These are phyloP conservation scores for Flueggea neowawraea DNA, from an alignment of 441 rosid genomes.

Conservation along the genomic window DNA sequence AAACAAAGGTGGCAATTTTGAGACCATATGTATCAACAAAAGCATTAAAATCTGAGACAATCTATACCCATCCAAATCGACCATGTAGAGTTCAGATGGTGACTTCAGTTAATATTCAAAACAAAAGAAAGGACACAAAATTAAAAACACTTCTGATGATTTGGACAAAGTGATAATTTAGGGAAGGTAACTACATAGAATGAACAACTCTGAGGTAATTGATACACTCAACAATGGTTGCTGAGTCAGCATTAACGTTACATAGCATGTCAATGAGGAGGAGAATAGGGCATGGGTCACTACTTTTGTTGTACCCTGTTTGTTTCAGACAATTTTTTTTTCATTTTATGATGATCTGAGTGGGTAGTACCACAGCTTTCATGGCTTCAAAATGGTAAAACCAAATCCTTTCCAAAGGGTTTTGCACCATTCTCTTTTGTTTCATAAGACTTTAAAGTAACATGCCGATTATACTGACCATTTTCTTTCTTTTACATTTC, in stretches of 20 bases:
- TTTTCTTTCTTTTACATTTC: no score
- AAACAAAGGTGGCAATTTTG: constrained; percentile 23
- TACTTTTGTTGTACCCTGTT: neutral
- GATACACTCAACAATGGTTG: no score
- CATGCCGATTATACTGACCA: no score
- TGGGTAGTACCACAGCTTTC: constrained; percentile 16
- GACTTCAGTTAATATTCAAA: neutral
- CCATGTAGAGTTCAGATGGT: neutral
- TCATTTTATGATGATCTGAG: constrained; percentile 8
- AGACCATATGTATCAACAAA: constrained; percentile 7
- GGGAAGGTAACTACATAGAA: neutral
- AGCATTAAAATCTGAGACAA: neutral
- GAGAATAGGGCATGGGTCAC: constrained; percentile 1
- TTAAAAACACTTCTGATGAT: neutral
- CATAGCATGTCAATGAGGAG: no score
- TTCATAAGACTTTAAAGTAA: neutral
- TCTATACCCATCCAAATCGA: neutral
- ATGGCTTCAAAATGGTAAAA: constrained; percentile 24
- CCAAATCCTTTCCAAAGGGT: constrained; percentile 22
- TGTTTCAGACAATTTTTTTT: constrained; percentile 8
- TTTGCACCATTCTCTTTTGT: constrained; percentile 7
- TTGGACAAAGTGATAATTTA: constrained; percentile 1
- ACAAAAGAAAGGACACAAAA: neutral
- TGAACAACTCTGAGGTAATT: neutral
- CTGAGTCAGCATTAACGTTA: no score